phyloP scores from a whole-genome alignment of 306 rosid genomes.

The Gleditsia sinensis region DNA sequence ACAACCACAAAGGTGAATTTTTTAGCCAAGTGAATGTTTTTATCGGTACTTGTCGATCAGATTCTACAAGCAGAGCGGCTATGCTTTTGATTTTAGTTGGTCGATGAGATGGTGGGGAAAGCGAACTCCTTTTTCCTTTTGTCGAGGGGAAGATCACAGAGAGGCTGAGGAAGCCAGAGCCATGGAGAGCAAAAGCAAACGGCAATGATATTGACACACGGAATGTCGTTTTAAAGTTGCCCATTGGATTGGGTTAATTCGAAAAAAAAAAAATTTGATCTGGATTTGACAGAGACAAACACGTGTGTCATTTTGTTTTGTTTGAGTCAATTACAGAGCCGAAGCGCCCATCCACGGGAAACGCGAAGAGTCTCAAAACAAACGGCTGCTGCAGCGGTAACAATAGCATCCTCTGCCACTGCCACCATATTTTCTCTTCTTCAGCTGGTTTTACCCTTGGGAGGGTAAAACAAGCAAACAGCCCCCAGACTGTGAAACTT shows the following conservation, averaged over 20 bases:
- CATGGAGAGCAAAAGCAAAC: no score
- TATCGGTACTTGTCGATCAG: not conserved
- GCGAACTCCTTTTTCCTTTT: no score
- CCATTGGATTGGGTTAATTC: no score
- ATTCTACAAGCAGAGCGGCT: not conserved
- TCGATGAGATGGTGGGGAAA: not conserved
- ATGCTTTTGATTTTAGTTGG: not conserved
- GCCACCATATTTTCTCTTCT: not conserved
- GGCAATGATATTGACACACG: no score
- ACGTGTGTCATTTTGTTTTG: no score
- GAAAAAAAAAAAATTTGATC: no score
- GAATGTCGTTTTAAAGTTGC: no score
- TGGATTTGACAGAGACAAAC: no score
- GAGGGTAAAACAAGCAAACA: constrained; percentile 6
- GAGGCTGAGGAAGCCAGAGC: no score
- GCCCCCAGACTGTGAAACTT: constrained; percentile 8
- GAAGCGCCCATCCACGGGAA: no score
- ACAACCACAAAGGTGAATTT: not conserved
- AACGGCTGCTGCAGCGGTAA: not conserved
- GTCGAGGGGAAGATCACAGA: not conserved
- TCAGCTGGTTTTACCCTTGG: not conserved
- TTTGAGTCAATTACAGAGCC: no score
- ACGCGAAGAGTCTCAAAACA: not conserved
- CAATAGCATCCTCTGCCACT: not conserved
- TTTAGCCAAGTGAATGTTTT: no score